Conservation (phyloP, 768 basidiomycete species). For the Calvatia gigantea region DNA sequence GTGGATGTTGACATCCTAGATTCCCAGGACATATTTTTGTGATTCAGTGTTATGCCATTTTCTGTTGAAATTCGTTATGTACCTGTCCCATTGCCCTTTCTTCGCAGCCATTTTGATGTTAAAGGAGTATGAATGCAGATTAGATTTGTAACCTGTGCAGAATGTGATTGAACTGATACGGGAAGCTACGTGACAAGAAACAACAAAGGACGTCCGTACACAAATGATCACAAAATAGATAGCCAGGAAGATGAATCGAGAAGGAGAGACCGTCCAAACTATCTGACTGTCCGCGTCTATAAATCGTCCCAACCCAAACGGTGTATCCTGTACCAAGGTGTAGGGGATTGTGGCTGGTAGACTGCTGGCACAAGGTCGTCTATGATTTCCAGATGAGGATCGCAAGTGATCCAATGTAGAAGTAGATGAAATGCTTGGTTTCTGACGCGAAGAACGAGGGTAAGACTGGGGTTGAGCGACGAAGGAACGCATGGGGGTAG, state of each 20-base stretch:
- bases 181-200: neutral
- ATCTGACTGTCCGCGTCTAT: neutral
- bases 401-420: constrained; percentile 90
- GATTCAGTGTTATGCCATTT: too few species aligned
- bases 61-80: too few species aligned
- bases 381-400: constrained; percentile 95
- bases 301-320: constrained; percentile 1
- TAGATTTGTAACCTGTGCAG: constrained; percentile 6
- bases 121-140: constrained; percentile 4
- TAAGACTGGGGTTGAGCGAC: constrained; percentile 12
- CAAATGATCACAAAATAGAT: constrained; percentile 1
- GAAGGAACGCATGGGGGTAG: constrained; percentile 8
- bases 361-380: constrained; percentile 14
- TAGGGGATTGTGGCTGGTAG: neutral
- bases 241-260: neutral
- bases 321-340: neutral
- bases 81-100: constrained; percentile 6
- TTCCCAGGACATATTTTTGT: too few species aligned
- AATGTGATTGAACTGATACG: constrained; percentile 7
- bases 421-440: constrained; percentile 99
- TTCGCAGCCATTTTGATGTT: constrained; percentile 6
- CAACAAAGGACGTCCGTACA: neutral
- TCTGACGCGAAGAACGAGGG: constrained; percentile 44
- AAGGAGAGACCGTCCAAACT: neutral
- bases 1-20: neutral